Conservation (phyloP, 2,329 filamentous ascomycete species). For the Aureobasidium musti region DNA sequence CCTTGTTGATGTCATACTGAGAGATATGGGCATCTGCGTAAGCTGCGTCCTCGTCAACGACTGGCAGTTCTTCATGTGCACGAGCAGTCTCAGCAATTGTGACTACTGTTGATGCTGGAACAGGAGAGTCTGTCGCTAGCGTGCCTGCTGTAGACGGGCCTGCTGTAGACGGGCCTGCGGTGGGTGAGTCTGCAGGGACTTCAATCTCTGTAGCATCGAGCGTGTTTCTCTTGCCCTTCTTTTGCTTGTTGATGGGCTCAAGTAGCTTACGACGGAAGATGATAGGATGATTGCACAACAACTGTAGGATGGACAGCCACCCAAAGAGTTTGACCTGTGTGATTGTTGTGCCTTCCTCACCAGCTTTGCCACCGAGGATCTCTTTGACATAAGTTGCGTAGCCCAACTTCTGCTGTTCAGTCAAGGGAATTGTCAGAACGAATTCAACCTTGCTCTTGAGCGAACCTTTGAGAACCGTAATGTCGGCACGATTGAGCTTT, state of each 20-base stretch:
- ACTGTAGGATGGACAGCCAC: constrained; percentile 56
- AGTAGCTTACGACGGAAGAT: constrained; percentile 55
- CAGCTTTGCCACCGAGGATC: constrained; percentile 41
- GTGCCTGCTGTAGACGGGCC: background rate
- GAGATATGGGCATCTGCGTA: constrained; percentile 44
- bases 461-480: constrained; percentile 64
- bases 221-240: constrained; percentile 28
- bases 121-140: background rate
- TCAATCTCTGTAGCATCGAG: constrained; percentile 27
- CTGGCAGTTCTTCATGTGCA: background rate
- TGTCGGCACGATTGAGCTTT: constrained; percentile 75
- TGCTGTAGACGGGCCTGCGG: background rate
- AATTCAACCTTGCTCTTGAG: constrained; percentile 80
- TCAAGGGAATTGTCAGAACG: constrained; percentile 72
- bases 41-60: constrained; percentile 30
- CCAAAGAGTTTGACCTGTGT: constrained; percentile 53
- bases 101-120: background rate
- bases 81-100: background rate
- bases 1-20: constrained; percentile 43
- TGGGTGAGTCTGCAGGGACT: background rate
- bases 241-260: constrained; percentile 33
- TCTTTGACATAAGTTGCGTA: constrained; percentile 60
- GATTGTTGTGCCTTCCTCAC: constrained; percentile 36
- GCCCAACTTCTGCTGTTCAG: constrained; percentile 61
- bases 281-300: constrained; percentile 62